A percentile compares a stretch with the other conserved stretches of the same genome.
Conservation (phyloP, 768 basidiomycete species). For the Leucosporidium creatinivorum region DNA sequence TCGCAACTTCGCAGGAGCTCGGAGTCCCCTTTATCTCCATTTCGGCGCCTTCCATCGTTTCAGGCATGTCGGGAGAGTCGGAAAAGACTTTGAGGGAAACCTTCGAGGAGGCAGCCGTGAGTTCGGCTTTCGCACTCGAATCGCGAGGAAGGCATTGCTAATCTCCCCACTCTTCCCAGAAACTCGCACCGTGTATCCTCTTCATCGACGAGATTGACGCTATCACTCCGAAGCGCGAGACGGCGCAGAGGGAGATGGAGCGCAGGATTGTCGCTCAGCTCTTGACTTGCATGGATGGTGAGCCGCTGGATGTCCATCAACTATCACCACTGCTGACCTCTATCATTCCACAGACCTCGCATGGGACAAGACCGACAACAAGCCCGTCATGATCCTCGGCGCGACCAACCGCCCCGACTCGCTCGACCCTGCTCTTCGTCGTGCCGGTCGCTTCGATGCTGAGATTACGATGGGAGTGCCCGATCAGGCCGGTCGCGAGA, state of each 20-base stretch:
- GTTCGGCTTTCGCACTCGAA: constrained; percentile 20
- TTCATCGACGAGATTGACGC: constrained; percentile 99
- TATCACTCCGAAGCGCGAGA: constrained; percentile 94
- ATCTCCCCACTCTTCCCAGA: constrained; percentile 45
- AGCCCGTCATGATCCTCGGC: constrained; percentile 86
- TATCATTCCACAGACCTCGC: constrained; percentile 64
- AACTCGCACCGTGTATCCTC: constrained; percentile 80
- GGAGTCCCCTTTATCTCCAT: constrained; percentile 87
- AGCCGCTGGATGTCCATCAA: constrained; percentile 30
- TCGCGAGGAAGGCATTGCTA: not conserved
- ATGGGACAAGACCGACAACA: constrained; percentile 89
- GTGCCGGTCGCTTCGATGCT: constrained; percentile 92
- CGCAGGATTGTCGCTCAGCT: constrained; percentile 94
- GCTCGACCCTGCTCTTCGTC: constrained; percentile 81
- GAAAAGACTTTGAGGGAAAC: constrained; percentile 94
- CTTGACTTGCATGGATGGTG: constrained; percentile 97
- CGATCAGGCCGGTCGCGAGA: constrained; percentile 77
- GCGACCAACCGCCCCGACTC: constrained; percentile 96
- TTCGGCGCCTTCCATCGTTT: constrained; percentile 91
- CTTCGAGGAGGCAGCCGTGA: constrained; percentile 91
- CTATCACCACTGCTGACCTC: not conserved
- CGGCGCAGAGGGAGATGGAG: constrained; percentile 97
- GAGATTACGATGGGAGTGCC: constrained; percentile 98
- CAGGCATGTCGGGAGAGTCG: constrained; percentile 97
- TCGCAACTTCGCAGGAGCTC: constrained; percentile 59